Percentiles rank a stretch among this genome's conserved stretches.
phyloP scores from a whole-genome alignment of 1,284 basidiomycete genomes.

The Trametes versicolor region DNA sequence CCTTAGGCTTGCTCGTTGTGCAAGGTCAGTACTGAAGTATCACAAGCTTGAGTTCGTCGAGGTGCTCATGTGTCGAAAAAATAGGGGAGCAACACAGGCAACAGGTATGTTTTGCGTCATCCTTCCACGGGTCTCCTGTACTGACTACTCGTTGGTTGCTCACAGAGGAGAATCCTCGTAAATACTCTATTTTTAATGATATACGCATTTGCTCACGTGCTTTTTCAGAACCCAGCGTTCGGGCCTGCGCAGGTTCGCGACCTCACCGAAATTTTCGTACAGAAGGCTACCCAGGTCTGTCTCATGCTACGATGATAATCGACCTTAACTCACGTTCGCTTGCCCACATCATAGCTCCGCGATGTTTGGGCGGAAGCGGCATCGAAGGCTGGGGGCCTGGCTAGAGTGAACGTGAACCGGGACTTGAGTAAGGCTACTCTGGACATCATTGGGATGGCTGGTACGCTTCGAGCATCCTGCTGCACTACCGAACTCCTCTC shows the following conservation, averaged over 20 bases:
- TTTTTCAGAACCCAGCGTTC: constrained; percentile 65
- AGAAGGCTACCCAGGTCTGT: constrained; percentile 56
- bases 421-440: constrained; percentile 57
- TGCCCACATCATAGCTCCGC: constrained; percentile 38
- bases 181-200: neutral
- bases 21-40: constrained; percentile 8
- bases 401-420: constrained; percentile 50
- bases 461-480: constrained; percentile 28
- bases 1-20: constrained; percentile 14
- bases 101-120: neutral
- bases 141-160: neutral
- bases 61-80: neutral
- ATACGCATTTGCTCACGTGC: neutral
- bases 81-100: constrained; percentile 5
- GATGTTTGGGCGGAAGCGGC: constrained; percentile 39
- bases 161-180: constrained; percentile 26
- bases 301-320: neutral
- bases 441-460: constrained; percentile 62
- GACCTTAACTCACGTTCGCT: neutral
- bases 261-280: constrained; percentile 62
- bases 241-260: constrained; percentile 63
- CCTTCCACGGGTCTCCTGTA: neutral
- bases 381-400: constrained; percentile 13
- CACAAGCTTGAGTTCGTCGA: neutral
- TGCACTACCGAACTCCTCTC: neutral